These are phyloP conservation scores for Starmera amethionina DNA, from an alignment of 805 yeast genomes.

Conservation along the genomic window DNA sequence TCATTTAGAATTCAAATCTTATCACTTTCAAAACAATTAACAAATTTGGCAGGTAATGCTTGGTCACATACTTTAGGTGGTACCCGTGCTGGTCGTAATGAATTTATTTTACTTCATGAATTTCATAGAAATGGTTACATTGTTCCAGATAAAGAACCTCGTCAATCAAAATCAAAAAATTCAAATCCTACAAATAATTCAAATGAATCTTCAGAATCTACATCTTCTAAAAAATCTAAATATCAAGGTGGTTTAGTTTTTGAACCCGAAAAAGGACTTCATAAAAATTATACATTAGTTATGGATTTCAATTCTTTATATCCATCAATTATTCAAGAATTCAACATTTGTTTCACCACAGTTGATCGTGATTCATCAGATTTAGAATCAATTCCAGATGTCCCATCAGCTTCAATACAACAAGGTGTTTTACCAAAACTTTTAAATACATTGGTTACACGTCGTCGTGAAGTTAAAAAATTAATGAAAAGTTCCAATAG, in stretches of 20 bases:
- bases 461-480: slow-evolving; percentile 90
- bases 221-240: slow-evolving; percentile 58
- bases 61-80: slow-evolving; percentile 95
- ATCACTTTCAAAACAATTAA: slow-evolving; percentile 82
- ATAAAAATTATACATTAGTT: slow-evolving; percentile 78
- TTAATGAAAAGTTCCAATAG: slow-evolving; percentile 67
- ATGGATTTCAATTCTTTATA: slow-evolving; percentile 98
- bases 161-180: slow-evolving; percentile 25
- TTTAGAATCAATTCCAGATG: slow-evolving; percentile 55
- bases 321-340: slow-evolving; percentile 96
- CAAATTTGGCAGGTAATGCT: slow-evolving; percentile 92
- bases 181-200: slow-evolving; percentile 17
- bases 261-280: slow-evolving; percentile 93
- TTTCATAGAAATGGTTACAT: slow-evolving; percentile 70
- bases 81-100: slow-evolving; percentile 93
- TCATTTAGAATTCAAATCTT: slow-evolving; percentile 79
- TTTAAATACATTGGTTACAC: slow-evolving; percentile 71
- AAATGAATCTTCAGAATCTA: slow-evolving; percentile 26
- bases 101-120: slow-evolving; percentile 85
- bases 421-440: slow-evolving; percentile 85
- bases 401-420: slow-evolving; percentile 46
- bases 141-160: slow-evolving; percentile 75
- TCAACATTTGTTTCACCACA: slow-evolving; percentile 93
- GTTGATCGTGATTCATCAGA: slow-evolving; percentile 57
- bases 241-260: slow-evolving; percentile 91